phyloP scores from a whole-genome alignment of 176 grass and related monocot species.

The Oryza australiensis region DNA sequence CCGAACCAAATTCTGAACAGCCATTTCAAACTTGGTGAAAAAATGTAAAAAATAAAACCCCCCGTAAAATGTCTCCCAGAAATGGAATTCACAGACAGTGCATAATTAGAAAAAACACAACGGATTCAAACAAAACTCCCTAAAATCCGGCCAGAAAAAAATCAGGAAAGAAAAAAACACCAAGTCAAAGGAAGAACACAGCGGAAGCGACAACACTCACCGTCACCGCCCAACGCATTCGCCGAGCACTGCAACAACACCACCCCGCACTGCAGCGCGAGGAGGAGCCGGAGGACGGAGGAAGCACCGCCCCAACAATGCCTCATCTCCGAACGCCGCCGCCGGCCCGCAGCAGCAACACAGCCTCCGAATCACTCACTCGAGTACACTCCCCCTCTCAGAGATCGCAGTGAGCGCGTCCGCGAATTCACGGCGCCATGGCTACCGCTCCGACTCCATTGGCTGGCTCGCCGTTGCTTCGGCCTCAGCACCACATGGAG shows the following conservation, averaged over 20 bases:
- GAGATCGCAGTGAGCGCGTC: not conserved
- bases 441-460: not conserved
- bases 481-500: not conserved
- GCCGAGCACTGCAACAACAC: constrained; percentile 33
- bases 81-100: not conserved
- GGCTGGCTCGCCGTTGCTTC: not conserved
- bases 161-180: not conserved
- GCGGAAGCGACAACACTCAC: constrained; percentile 11
- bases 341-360: not conserved
- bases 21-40: constrained; percentile 5
- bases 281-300: constrained; percentile 22
- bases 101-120: not conserved
- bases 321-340: constrained; percentile 14
- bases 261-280: constrained; percentile 54
- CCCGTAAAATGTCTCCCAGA: not conserved
- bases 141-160: not conserved
- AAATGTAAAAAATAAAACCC: not conserved
- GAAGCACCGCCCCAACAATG: constrained; percentile 7
- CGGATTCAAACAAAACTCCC: not conserved
- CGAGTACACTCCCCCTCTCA: not conserved
- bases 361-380: not conserved
- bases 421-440: constrained; percentile 37
- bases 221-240: constrained; percentile 23
- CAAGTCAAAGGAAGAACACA: not conserved
- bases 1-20: constrained; percentile 25